Evolutionary conservation across 768 basidiomycete genomes (phyloP).

Genomic region (Xerocomellus intermedius): DNA sequence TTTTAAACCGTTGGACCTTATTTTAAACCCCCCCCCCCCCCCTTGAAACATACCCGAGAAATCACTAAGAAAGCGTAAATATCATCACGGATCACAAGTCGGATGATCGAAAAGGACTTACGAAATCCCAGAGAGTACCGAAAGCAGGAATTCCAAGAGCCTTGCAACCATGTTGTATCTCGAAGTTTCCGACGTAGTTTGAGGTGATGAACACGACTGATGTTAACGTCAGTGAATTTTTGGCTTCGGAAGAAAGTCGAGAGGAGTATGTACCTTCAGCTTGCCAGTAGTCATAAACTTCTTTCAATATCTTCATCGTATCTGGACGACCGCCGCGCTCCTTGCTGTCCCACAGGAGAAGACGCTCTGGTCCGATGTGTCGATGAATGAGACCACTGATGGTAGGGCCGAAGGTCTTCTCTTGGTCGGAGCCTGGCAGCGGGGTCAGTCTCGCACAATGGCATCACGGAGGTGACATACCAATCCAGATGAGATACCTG

Average conservation of each 20-base stretch:
- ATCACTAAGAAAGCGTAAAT: conserved; percentile 21
- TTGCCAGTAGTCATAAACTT: conserved; percentile 64
- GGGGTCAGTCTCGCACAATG: conserved; percentile 8
- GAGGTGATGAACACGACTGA: conserved; percentile 80
- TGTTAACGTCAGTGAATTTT: not conserved
- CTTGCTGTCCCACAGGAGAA: conserved; percentile 78
- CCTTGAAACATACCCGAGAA: not conserved
- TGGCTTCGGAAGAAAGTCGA: not conserved
- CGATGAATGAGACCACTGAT: conserved; percentile 70
- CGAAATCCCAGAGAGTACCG: conserved; percentile 74
- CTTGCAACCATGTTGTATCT: conserved; percentile 79
- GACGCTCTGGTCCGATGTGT: conserved; percentile 70
- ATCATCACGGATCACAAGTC: not conserved
- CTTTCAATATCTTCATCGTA: conserved; percentile 71
- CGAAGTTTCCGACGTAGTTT: conserved; percentile 75
- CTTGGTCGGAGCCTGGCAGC: conserved; percentile 69
- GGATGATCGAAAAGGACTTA: conserved; percentile 20
- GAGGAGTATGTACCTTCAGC: conserved; percentile 53
- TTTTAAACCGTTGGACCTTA: too few relatives aligned
- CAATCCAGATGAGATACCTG: conserved; percentile 82
- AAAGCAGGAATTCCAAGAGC: conserved; percentile 64
- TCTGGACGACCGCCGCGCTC: conserved; percentile 71
- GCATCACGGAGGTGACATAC: conserved; percentile 31
- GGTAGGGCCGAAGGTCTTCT: conserved; percentile 81
- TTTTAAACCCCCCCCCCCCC: too few relatives aligned